These are phyloP conservation scores for Didymella keratinophila DNA, from an alignment of 2,329 filamentous ascomycete genomes.

Conservation along the genomic window DNA sequence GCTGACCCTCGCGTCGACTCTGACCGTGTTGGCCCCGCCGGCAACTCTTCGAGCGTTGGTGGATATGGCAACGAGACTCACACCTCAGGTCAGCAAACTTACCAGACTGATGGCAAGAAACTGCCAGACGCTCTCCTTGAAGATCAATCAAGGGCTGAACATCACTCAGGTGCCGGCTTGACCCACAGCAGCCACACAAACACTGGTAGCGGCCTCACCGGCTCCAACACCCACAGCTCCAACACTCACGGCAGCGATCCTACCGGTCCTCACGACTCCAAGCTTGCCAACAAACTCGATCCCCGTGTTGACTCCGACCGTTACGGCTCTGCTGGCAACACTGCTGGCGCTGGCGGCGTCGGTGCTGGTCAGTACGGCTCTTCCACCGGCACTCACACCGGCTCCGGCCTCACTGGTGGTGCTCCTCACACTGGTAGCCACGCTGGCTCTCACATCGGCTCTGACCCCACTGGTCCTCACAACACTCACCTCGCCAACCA, in stretches of 20 bases:
- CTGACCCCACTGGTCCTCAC: conserved; percentile 32
- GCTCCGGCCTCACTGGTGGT: conserved; percentile 13
- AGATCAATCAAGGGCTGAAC: conserved; percentile 18
- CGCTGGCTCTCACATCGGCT: conserved; percentile 17
- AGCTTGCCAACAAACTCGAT: conserved; percentile 23
- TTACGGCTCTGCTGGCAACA: conserved; percentile 36
- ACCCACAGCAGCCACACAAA: conserved; percentile 23
- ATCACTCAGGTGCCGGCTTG: conserved; percentile 22
- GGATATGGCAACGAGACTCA: conserved; percentile 19
- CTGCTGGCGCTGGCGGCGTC: conserved; percentile 22
- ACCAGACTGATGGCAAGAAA: conserved; percentile 20
- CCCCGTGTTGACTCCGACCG: conserved; percentile 45
- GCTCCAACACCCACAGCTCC: conserved; percentile 15
- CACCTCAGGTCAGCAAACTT: conserved; percentile 21
- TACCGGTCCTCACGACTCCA: conserved; percentile 26
- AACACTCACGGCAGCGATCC: conserved; percentile 28
- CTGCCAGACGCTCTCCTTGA: conserved; percentile 21
- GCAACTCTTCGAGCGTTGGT: conserved; percentile 25
- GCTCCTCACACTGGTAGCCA: conserved; percentile 13
- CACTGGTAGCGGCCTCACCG: conserved; percentile 22
- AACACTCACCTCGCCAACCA: conserved; percentile 26
- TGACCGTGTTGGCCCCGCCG: conserved; percentile 25
- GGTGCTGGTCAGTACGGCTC: conserved; percentile 24
- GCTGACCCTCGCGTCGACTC: conserved; percentile 46
- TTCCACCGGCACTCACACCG: conserved; percentile 17